Base-by-base conservation (phyloP, 768 basidiomycete species). In the Tricholoma terreum region DNA sequence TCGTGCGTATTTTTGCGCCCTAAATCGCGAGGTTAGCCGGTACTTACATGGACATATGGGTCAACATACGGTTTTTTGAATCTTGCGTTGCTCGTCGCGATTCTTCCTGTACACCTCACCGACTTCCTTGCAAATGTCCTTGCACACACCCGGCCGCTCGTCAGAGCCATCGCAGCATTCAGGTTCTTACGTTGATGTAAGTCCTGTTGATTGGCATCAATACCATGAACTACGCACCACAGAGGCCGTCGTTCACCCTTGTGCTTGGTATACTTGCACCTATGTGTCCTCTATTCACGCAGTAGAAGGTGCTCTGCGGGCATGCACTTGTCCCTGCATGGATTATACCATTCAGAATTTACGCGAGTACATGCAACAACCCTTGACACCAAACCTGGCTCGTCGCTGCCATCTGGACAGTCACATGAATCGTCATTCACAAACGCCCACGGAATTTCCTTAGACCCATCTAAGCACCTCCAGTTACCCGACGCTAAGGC, bases 141-240 rank as follows among this genome's bases (percentile, higher is more conserved):
- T 72, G 70, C 97, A 99, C 14, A 88, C 77, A 15, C 93, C 93
- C 9, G 82, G 71, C 22, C 77, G 80, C 73, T 99, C 97, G 71
- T 99, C 96, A 0, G 94, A 93, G 11, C 96, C 96, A 63, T 99
- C 96, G 66, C 96, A 99, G 65, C 96, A 99, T 67, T 92, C 84
- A 0, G 82, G 80, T 69, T 99, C 96, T 97, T 62, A 5, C 17
- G 3, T 14, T 10, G 10, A 4, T 19, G 48, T 75, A 40, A 50
- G 27, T 34, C 10, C 22, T 31, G 19, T 31, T 1, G 17, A 19
- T 9, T 12, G 27, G 40, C 11, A 40, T 5, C 17, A 1, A 12
- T 15, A n/a, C 5, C 30, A 11, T 3, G 33, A 36, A 36, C 24
- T 10, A 75, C 89, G 17, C 67, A 93, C 94, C 94, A 70, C 96